Conservation (phyloP, 169 alveolate species). For the Eimeria sp. region DNA sequence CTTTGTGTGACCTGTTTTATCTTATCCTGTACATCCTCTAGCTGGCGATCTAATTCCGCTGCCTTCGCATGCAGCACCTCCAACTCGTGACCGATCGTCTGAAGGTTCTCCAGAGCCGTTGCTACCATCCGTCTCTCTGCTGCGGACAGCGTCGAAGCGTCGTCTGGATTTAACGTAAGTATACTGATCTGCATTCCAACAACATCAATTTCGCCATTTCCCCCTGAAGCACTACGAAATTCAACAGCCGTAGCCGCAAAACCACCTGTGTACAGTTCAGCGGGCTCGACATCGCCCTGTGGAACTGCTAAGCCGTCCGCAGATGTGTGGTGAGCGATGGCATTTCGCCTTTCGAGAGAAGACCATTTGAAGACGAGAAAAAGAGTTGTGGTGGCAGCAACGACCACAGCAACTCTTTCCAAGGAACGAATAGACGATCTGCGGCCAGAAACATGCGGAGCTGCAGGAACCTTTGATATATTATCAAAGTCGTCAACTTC, state of each 20-base stretch:
- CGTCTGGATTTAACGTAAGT: background rate
- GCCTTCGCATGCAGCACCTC: slow-evolving; percentile 5
- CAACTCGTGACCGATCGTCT: background rate
- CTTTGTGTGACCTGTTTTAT: background rate
- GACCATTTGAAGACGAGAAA: slow-evolving; percentile 13
- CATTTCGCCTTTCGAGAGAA: background rate
- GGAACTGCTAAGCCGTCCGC: background rate
- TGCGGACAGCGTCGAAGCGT: slow-evolving; percentile 6
- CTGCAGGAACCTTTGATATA: background rate
- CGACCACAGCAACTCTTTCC: background rate
- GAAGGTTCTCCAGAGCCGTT: background rate
- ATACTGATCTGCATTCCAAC: background rate
- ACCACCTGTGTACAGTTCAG: background rate
- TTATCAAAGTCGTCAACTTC: background rate
- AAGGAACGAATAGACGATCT: background rate
- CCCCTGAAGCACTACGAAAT: background rate
- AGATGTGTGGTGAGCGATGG: background rate
- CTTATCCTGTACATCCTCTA: background rate
- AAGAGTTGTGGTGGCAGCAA: background rate
- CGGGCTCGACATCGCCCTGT: background rate
- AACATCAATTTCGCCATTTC: background rate
- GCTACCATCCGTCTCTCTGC: slow-evolving; percentile 8
- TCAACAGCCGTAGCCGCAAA: background rate
- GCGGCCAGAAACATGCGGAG: background rate
- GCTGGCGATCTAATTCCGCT: background rate